Percentiles rank a stretch among this genome's conserved stretches.
phyloP scores from a whole-genome alignment of 169 alveolate genomes.

The Cryptosporidium meleagridis region DNA sequence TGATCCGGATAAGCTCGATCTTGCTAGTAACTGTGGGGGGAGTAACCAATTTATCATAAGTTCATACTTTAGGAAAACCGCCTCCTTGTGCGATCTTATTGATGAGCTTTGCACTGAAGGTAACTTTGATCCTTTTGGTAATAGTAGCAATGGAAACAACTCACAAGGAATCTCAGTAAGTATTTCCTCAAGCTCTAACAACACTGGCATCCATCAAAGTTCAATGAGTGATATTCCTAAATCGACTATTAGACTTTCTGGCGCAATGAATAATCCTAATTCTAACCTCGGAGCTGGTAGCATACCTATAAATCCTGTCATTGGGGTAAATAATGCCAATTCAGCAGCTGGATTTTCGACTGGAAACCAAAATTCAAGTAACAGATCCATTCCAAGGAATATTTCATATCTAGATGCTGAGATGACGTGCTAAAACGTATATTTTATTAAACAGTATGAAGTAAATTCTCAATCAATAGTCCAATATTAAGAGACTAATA shows the following conservation, averaged over 20 bases:
- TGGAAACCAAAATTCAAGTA: background rate
- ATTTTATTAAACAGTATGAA: background rate
- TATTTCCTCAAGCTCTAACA: background rate
- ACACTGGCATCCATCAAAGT: background rate
- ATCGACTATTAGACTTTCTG: conserved; percentile 7
- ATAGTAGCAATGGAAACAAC: conserved; percentile 20
- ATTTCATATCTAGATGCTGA: background rate
- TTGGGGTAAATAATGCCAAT: background rate
- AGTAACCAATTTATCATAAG: conserved; percentile 46
- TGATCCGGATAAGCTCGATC: conserved; percentile 48
- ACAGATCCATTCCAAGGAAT: background rate
- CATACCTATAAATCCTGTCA: background rate
- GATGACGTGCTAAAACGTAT: background rate
- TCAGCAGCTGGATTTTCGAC: background rate
- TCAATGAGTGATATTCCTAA: background rate
- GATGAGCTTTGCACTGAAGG: conserved; percentile 67
- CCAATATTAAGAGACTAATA: background rate
- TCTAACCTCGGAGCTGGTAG: background rate
- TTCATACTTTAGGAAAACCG: conserved; percentile 42
- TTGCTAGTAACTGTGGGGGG: conserved; percentile 43
- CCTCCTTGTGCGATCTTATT: conserved; percentile 47
- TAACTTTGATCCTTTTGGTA: conserved; percentile 50
- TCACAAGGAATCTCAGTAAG: conserved; percentile 1
- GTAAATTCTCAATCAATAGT: background rate
- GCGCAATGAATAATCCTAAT: background rate